Evolutionary conservation across 2,329 filamentous ascomycete species (phyloP).

Genomic region (Salinomyces thailandicus): DNA sequence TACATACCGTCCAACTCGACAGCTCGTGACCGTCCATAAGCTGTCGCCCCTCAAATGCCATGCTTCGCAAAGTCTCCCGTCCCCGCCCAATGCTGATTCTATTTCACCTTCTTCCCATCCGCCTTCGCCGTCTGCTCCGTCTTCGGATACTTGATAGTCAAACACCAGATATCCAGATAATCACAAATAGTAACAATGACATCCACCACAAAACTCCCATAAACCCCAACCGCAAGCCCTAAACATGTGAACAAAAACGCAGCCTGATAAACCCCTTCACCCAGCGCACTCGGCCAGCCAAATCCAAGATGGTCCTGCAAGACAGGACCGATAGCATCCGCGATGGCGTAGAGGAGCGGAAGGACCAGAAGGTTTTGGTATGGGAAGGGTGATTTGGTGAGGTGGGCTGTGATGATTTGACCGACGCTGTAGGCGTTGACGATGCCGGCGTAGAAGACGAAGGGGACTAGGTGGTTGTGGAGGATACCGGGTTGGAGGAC

Average conservation of each 20-base stretch:
- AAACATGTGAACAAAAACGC: conserved; percentile 84
- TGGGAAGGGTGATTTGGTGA: conserved; percentile 79
- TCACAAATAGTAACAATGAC: conserved; percentile 97
- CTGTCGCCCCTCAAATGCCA: too few relatives aligned
- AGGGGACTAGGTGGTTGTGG: conserved; percentile 73
- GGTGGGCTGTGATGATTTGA: conserved; percentile 88
- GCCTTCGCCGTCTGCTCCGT: conserved; percentile 12
- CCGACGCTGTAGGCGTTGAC: conserved; percentile 93
- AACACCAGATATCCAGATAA: conserved; percentile 94
- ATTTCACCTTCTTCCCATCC: too few relatives aligned
- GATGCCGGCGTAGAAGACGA: conserved; percentile 76
- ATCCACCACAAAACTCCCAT: conserved; percentile 93
- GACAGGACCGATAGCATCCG: conserved; percentile 69
- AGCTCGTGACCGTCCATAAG: too few relatives aligned
- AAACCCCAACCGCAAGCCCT: conserved; percentile 77
- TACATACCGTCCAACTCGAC: too few relatives aligned
- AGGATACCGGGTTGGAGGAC: conserved; percentile 77
- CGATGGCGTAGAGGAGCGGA: conserved; percentile 65
- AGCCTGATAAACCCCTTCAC: conserved; percentile 66
- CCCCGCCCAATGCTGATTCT: too few relatives aligned
- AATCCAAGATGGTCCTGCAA: conserved; percentile 39
- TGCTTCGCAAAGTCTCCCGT: too few relatives aligned
- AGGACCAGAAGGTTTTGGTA: conserved; percentile 78
- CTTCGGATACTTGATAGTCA: conserved; percentile 87
- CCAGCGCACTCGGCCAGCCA: conserved; percentile 68